Evolutionary conservation across 352 stramenopile genomes (phyloP), one percentile per base, ranked within the genome.

Genomic region (Phytophthora megakarya): DNA sequence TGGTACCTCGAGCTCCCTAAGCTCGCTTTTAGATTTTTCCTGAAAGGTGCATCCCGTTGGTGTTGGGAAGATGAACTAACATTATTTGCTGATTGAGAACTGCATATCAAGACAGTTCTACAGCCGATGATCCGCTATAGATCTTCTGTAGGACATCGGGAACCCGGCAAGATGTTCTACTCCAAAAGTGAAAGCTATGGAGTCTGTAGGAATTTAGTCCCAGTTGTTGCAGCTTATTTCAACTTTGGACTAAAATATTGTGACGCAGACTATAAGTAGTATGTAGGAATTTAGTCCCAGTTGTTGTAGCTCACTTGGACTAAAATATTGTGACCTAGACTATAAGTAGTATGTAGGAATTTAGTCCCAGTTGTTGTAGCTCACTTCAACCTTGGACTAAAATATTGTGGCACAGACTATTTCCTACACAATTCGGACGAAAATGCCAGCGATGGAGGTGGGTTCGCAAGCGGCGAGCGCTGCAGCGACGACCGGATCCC

Each of bases 111-210:
- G 75, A 74, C 84, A 16, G 81, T 92, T 13, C 58, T 99, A 16
- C 96, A 99, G 74, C 96, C 96, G 13, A 76, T n/a, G n/a, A n/a
- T n/a, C n/a, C n/a, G n/a, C n/a, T n/a, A n/a, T n/a, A n/a, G n/a
- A n/a, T n/a, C n/a, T n/a, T n/a, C n/a, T n/a, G n/a, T n/a, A 89
- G 30, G 91, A 97, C 63, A 97, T 99, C 38, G 88, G 99, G 80
- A 99, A 99, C 78, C 96, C 97, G 0, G 96, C 45, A 99, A 99
- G 81, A 88, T 98, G 38, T 85, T 99, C 50, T 90, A 90, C 45
- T 76, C 76, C 50, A 78, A 72, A 38, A 13, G 28, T 15, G 32
- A 28, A 12, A 59, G 15, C 25, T n/a, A n/a, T n/a, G n/a, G n/a
- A n/a, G n/a, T n/a, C n/a, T n/a, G n/a, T n/a, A n/a, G n/a, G n/a